Conservation (phyloP, 306 rosid genomes). For the Benincasa hispida region DNA sequence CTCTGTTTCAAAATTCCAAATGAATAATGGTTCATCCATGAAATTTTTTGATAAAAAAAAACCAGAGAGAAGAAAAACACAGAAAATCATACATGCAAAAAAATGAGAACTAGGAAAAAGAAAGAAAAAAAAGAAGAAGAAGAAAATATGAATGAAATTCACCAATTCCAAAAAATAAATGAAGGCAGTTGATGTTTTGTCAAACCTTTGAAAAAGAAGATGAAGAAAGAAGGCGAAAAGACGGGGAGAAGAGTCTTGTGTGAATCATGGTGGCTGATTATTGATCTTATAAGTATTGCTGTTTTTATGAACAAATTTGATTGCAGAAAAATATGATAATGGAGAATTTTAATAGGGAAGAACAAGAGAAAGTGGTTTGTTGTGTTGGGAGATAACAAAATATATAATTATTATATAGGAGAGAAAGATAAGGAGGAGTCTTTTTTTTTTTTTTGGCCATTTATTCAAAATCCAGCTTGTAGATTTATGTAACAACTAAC, state of each 20-base stretch:
- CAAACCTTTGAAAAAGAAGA: constrained; percentile 27
- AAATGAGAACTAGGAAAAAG: background rate
- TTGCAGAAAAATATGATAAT: background rate
- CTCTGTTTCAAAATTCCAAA: background rate
- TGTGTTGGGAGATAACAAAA: background rate
- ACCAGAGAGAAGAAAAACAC: background rate
- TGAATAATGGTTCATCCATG: background rate
- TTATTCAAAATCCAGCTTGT: background rate
- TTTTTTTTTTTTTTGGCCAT: no score
- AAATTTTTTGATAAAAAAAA: background rate
- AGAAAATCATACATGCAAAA: background rate
- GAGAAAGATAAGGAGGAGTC: background rate
- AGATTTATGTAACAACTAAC: background rate
- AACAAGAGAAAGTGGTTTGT: background rate
- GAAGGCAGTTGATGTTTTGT: background rate
- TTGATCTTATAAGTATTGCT: no score
- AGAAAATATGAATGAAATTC: background rate
- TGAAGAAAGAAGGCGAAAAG: background rate
- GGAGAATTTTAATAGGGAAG: background rate
- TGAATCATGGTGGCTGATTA: constrained; percentile 23
- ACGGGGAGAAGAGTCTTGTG: constrained; percentile 3
- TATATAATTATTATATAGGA: no score
- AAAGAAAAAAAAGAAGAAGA: no score
- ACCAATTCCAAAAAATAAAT: no score
- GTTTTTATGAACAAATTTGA: background rate